Evolutionary conservation across 2,329 filamentous ascomycete genomes (phyloP).

Genomic region (Mycocentrospora acerina): DNA sequence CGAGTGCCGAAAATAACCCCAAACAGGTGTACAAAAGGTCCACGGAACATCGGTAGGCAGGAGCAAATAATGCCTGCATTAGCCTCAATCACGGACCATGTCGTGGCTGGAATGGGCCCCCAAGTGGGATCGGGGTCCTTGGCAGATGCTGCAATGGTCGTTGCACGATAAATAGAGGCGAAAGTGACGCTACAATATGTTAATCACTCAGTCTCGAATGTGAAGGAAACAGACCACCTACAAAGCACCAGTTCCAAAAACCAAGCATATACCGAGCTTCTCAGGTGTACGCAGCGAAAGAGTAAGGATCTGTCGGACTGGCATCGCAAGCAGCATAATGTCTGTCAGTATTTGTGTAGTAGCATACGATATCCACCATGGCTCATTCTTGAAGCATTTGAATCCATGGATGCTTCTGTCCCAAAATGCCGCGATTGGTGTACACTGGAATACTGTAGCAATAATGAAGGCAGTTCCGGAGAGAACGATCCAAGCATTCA

Average conservation of each 20-base stretch:
- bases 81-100: slow-evolving; percentile 27
- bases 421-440: slow-evolving; percentile 34
- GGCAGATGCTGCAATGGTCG: slow-evolving; percentile 24
- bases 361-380: slow-evolving; percentile 29
- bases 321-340: slow-evolving; percentile 21
- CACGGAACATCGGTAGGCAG: slow-evolving; percentile 25
- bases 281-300: slow-evolving; percentile 23
- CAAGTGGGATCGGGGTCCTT: slow-evolving; percentile 24
- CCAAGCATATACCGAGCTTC: slow-evolving; percentile 22
- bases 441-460: slow-evolving; percentile 38
- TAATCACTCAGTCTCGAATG: background rate
- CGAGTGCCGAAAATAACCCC: slow-evolving; percentile 18
- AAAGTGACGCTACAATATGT: slow-evolving; percentile 22
- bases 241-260: slow-evolving; percentile 27
- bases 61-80: slow-evolving; percentile 28
- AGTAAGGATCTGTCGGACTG: slow-evolving; percentile 17
- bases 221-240: slow-evolving; percentile 4
- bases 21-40: slow-evolving; percentile 23
- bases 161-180: slow-evolving; percentile 27
- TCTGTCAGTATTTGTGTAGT: slow-evolving; percentile 23
- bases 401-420: slow-evolving; percentile 25
- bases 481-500: slow-evolving; percentile 33
- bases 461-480: slow-evolving; percentile 33
- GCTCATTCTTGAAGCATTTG: slow-evolving; percentile 33
- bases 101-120: slow-evolving; percentile 24